Evolutionary conservation across 306 rosid species (phyloP), one percentile per base, ranked within the genome.

Genomic region (Ochetophila trinervis): DNA sequence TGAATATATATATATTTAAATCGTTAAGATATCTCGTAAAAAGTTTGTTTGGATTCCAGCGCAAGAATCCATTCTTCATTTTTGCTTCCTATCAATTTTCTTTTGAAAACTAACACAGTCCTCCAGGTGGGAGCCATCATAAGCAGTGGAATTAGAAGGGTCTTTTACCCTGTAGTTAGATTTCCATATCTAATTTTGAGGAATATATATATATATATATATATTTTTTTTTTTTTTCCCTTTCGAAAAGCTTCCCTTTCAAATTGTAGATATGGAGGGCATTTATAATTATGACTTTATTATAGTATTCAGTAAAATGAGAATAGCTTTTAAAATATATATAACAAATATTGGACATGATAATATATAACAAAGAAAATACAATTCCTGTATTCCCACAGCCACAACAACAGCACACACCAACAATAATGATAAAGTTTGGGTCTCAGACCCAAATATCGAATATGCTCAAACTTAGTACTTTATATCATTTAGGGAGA

Each of bases 71-170:
- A 67, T 62, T 58, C 65, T 66, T 36, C 45, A 62, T 68, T n/a
- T 45, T 63, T 58, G 63, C 60, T 55, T 63, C 40, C 42, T 62
- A 48, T 60, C 30, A 1, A 27, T 27, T 27, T 27, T 27, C 32
- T 27, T 27, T 27, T 27, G 32, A 27, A 27, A 27, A 27, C 2
- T 1, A 27, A 27, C 2, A 27, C 2, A 27, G 32, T 27, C 32
- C 32, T 27, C 62, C 71, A 71, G 83, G 71, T 75, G 82, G 80
- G 36, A 72, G 62, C 69, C 79, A 84, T 69, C 35, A 69, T 42
- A 40, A 65, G 58, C 54, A 68, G 77, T 68, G 78, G 70, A 57
- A 12, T 63, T 62, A 14, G 52, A 69, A 74, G 64, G 58, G 49
- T 67, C 44, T 60, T 52, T 68, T 60, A n/a, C 67, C 13, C 30